Evolutionary conservation across 495 filamentous ascomycete species (phyloP), one percentile per base, ranked within the genome.

Genomic region (Paragyromitra xinjiangensis): DNA sequence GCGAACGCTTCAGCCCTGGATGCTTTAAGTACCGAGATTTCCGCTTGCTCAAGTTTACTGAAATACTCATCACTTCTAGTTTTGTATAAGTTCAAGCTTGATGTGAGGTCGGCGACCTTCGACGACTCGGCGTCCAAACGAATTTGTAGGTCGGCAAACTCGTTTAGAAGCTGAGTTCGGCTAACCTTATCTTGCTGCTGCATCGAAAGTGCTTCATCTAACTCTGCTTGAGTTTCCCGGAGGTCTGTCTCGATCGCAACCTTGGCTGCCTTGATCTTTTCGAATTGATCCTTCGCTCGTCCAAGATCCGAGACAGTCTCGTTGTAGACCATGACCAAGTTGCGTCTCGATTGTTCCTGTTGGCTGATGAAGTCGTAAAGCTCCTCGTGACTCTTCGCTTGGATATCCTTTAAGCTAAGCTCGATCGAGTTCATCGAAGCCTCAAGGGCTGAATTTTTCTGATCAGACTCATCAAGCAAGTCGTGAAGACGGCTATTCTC

Each of bases 11-110:
- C 95, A 0, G 96, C 94, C 7, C 95, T 88, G 63, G 88, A 90
- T 56, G 95, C 95, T 84, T 97, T 98, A 72, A 99, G 88, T 24
- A 98, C 93, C 8, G 94, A 90, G 76, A 98, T 95, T 82, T 99
- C 95, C 16, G 95, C 95, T 82, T 98, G 94, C 82, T 99, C 95
- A 19, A 99, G 91, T 84, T 97, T 98, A 86, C 89, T 93, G 85
- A 98, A 99, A 80, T 99, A 99, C 82, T 99, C 95, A 82, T 98
- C 94, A 0, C 95, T 92, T 37, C 95, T 91, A 56, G 89, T 90
- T 88, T 97, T 98, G 87, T 98, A 99, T 34, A 98, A 85, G 73
- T 88, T 91, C 14, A 98, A 87, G 81, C 91, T 97, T 12, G 94
- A 92, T 16, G 89, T 89, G 19, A 97, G 89, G 81, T 99, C 95